Percentiles rank a stretch among this genome's conserved stretches.
phyloP scores from a whole-genome alignment of 2,329 filamentous ascomycete species.

The Ascomycota sp. region DNA sequence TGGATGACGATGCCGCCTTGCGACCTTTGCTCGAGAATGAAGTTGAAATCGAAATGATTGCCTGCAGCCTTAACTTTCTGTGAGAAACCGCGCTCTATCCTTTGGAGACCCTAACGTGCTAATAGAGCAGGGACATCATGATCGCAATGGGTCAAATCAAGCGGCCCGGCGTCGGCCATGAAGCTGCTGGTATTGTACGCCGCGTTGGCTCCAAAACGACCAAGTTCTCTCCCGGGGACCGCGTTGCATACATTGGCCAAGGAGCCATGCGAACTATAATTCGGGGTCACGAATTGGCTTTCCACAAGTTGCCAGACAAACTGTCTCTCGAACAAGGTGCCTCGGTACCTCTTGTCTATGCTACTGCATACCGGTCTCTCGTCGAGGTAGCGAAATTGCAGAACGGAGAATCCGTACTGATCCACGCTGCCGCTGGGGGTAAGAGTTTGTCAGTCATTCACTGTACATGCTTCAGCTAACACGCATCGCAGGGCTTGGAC shows the following conservation, averaged over 20 bases:
- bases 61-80: too few species aligned
- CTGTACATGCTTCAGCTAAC: too few species aligned
- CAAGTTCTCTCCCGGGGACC: not conserved
- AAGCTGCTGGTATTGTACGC: slow-evolving; percentile 1
- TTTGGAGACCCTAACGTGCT: too few species aligned
- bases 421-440: slow-evolving; percentile 1
- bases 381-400: not conserved
- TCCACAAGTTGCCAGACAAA: not conserved
- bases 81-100: too few species aligned
- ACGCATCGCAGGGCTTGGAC: slow-evolving; percentile 1
- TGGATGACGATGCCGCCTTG: not conserved
- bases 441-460: too few species aligned
- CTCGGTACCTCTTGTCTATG: not conserved
- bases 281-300: not conserved
- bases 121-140: not conserved
- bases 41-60: not conserved
- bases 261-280: not conserved
- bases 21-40: slow-evolving; percentile 1
- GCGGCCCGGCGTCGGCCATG: not conserved
- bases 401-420: slow-evolving; percentile 1
- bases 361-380: not conserved
- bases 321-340: not conserved
- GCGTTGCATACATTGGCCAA: not conserved
- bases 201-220: not conserved
- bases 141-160: slow-evolving; percentile 1